Evolutionary conservation across 2,329 filamentous ascomycete species (phyloP).

Genomic region (Xylariaceae sp.): DNA sequence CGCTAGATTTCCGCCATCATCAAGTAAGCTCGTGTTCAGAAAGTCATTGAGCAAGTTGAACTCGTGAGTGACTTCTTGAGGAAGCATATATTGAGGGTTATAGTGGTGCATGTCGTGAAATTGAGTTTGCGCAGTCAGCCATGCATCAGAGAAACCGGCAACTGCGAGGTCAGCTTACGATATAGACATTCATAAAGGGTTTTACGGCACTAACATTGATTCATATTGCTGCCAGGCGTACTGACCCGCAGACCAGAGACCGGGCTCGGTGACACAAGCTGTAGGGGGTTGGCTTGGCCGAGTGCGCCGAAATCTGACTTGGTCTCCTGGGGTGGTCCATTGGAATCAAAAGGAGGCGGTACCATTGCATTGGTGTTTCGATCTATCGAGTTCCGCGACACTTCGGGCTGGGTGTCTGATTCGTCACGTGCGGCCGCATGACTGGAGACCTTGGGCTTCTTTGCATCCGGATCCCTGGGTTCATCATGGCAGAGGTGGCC

Average conservation of each 20-base stretch:
- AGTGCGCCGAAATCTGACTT: constrained; percentile 54
- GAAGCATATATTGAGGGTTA: constrained; percentile 93
- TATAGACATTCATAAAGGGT: constrained; percentile 36
- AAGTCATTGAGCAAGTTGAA: constrained; percentile 98
- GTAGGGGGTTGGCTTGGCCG: constrained; percentile 60
- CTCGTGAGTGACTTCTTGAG: constrained; percentile 91
- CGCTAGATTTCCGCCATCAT: constrained; percentile 76
- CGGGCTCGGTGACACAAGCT: constrained; percentile 74
- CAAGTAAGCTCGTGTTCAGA: constrained; percentile 86
- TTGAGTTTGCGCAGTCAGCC: constrained; percentile 78
- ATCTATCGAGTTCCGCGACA: constrained; percentile 62
- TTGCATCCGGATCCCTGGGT: constrained; percentile 81
- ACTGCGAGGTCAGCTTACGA: constrained; percentile 57
- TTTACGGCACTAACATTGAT: constrained; percentile 71
- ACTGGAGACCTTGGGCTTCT: constrained; percentile 75
- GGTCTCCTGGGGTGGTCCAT: constrained; percentile 45
- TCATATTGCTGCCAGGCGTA: constrained; percentile 67
- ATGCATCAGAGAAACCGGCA: constrained; percentile 80
- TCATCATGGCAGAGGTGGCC: constrained; percentile 98
- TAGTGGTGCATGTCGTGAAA: constrained; percentile 95
- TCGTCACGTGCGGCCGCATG: constrained; percentile 65
- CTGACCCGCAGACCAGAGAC: constrained; percentile 70
- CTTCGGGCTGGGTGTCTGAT: constrained; percentile 60
- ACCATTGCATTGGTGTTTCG: constrained; percentile 61
- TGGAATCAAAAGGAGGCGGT: constrained; percentile 53